Conservation (phyloP, 2,329 filamentous ascomycete genomes). For the Lasiodiplodia gonubiensis region DNA sequence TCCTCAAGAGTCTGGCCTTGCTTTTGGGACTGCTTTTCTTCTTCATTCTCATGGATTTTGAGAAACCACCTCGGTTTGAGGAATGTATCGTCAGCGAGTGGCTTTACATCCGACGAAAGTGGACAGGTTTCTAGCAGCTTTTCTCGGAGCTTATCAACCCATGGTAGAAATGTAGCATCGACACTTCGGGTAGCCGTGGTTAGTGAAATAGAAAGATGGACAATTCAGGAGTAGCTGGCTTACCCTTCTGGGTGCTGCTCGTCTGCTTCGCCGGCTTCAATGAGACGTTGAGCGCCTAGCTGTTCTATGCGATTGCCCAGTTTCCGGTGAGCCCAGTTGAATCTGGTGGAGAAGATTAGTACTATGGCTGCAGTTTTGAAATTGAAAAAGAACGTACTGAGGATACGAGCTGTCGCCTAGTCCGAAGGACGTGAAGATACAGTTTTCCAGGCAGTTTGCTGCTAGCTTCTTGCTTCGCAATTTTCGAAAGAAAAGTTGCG, state of each 20-base stretch:
- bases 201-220: constrained; percentile 19
- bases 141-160: constrained; percentile 71
- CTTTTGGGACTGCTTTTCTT: background rate
- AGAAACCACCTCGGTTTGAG: constrained; percentile 77
- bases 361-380: background rate
- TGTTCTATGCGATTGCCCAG: constrained; percentile 83
- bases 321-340: constrained; percentile 92
- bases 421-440: constrained; percentile 85
- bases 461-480: constrained; percentile 80
- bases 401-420: constrained; percentile 94
- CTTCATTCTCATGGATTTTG: constrained; percentile 41
- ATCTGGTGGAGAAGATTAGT: constrained; percentile 57
- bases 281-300: constrained; percentile 78
- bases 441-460: constrained; percentile 67
- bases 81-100: constrained; percentile 75
- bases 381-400: constrained; percentile 63
- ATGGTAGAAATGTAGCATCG: constrained; percentile 80
- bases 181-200: constrained; percentile 53
- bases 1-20: constrained; percentile 5
- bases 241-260: constrained; percentile 93
- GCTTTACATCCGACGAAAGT: constrained; percentile 67
- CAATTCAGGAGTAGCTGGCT: constrained; percentile 38
- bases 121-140: constrained; percentile 72
- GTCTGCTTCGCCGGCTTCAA: constrained; percentile 83
- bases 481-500: constrained; percentile 80